phyloP scores from a whole-genome alignment of 176 grass and related monocot species.

The Carex littledalei region DNA sequence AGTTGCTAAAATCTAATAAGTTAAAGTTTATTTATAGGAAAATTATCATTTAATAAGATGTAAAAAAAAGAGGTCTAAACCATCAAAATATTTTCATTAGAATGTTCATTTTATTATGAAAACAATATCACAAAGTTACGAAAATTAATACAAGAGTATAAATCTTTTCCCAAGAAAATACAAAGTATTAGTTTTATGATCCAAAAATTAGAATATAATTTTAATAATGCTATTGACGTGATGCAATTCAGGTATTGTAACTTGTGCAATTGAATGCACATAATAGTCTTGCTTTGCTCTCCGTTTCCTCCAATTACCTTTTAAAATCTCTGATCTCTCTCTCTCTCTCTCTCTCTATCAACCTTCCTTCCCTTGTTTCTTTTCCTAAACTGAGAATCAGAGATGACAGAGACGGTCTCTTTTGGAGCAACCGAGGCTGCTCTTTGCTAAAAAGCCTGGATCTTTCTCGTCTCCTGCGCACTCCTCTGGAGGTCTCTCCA shows the following conservation, averaged over 20 bases:
- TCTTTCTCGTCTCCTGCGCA: slow-evolving; percentile 18
- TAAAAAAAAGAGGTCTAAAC: not conserved
- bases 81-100: not conserved
- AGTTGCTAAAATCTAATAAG: not conserved
- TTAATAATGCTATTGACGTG: not conserved
- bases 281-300: not conserved
- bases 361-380: not conserved
- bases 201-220: not conserved
- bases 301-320: not conserved
- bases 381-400: slow-evolving; percentile 13
- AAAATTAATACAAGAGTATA: not conserved
- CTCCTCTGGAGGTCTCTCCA: not conserved
- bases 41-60: not conserved
- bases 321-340: slow-evolving; percentile 11
- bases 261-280: not conserved
- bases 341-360: not conserved
- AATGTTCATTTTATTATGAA: not conserved
- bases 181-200: not conserved
- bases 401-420: slow-evolving; percentile 6
- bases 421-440: slow-evolving; percentile 17
- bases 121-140: not conserved
- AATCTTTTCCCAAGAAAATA: not conserved
- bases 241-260: not conserved
- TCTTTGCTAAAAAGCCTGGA: slow-evolving; percentile 15
- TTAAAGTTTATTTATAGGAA: not conserved